phyloP scores from a whole-genome alignment of 805 yeast species.

The Cyberlindnera amylophila region DNA sequence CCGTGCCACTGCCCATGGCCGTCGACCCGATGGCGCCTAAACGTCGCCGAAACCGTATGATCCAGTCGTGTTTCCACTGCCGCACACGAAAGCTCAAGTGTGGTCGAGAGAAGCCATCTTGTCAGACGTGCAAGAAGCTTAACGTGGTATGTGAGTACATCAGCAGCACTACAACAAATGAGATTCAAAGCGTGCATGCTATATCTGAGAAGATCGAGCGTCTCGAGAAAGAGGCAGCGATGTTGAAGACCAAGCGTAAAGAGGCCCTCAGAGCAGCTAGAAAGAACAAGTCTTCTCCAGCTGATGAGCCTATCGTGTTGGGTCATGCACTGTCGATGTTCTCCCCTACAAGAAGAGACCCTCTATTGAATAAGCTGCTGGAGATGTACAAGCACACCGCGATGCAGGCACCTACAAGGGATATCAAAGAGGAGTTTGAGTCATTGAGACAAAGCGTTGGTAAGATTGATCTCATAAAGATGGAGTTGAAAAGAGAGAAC shows the following conservation, averaged over 20 bases:
- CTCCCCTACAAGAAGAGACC: slow-evolving; percentile 7
- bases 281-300: slow-evolving; percentile 2
- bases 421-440: slow-evolving; percentile 6
- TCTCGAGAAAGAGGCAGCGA: slow-evolving; percentile 11
- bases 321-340: slow-evolving; percentile 11
- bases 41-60: slow-evolving; percentile 14
- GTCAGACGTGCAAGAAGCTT: slow-evolving; percentile 9
- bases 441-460: slow-evolving; percentile 3
- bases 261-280: slow-evolving; percentile 1
- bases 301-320: slow-evolving; percentile 8
- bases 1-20: neutral
- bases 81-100: slow-evolving; percentile 12
- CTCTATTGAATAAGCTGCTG: slow-evolving; percentile 5
- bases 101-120: slow-evolving; percentile 9
- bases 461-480: slow-evolving; percentile 4
- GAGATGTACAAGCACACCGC: slow-evolving; percentile 2
- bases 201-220: slow-evolving; percentile 13
- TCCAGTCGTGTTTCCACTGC: slow-evolving; percentile 16
- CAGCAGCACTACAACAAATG: slow-evolving; percentile 3
- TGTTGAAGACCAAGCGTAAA: slow-evolving; percentile 8
- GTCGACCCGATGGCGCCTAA: slow-evolving; percentile 10
- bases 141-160: slow-evolving; percentile 9
- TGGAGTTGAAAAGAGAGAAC: slow-evolving; percentile 1
- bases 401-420: slow-evolving; percentile 1
- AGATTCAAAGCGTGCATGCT: slow-evolving; percentile 10